A percentile compares a stretch with the other conserved stretches of the same genome.
phyloP scores from a whole-genome alignment of 306 rosid species.

The Malus asiatica region DNA sequence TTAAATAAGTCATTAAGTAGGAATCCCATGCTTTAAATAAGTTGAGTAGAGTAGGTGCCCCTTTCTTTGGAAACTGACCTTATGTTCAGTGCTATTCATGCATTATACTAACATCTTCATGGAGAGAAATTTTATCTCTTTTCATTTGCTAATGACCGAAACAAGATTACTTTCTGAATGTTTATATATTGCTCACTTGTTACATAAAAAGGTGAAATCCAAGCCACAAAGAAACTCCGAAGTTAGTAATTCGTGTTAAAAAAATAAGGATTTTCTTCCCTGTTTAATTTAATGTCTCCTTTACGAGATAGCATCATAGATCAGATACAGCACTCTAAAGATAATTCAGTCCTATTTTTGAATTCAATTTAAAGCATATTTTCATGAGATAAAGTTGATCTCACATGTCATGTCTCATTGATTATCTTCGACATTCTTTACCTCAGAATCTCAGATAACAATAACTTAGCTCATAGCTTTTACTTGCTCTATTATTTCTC shows the following conservation, averaged over 20 bases:
- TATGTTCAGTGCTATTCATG: background rate
- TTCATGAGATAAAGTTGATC: background rate
- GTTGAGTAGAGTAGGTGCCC: background rate
- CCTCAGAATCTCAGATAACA: background rate
- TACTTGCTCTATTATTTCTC: background rate
- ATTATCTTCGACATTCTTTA: background rate
- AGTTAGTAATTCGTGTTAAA: background rate
- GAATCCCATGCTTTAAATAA: background rate
- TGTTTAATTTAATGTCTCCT: background rate
- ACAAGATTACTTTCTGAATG: background rate
- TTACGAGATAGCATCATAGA: background rate
- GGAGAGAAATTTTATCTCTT: background rate
- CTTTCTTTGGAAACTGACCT: background rate
- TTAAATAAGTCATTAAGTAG: background rate
- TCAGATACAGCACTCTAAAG: background rate
- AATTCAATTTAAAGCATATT: background rate
- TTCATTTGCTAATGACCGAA: background rate
- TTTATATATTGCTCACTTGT: background rate
- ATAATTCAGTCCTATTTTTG: background rate
- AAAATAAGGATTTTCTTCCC: background rate
- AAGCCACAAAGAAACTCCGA: background rate
- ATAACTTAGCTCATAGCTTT: background rate
- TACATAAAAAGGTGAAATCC: background rate
- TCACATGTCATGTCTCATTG: background rate
- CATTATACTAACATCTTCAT: background rate